Evolutionary conservation across 768 basidiomycete species (phyloP), one percentile per base, ranked within the genome.

Genomic region (Postia placenta): DNA sequence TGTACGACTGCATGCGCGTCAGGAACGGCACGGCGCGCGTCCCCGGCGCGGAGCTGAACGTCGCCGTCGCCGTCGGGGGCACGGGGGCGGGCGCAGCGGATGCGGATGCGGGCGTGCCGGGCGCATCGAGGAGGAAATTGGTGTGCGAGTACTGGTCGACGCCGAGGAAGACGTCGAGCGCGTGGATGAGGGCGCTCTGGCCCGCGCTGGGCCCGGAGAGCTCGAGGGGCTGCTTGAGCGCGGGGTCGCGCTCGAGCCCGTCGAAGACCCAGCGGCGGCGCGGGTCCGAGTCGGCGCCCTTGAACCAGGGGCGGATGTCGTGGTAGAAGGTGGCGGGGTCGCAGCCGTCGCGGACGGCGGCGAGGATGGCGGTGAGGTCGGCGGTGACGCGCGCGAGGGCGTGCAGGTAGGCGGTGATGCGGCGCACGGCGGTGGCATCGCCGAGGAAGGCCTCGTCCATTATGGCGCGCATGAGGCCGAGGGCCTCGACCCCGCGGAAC

Each of bases 371-470:
- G 7, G 72, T 71, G 17, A 96, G 71, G 5, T 80, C 78, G 39
- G 80, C 72, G 50, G 94, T 84, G 55, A 89, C 78, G 3, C 41
- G 55, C 0, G 80, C 75, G 43, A 96, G 74, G n/a, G 71, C 67
- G 37, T 61, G 61, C 27, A 97, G 78, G 65, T 86, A 92, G 9
- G 65, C 60, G 5, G 77, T 71, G 61, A 82, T 74, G 17, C 80
- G 70, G 9, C 62, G 60, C 9, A 75, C 49, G 15, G 80, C 72
- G 23, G 75, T 65, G 11, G 62, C 54, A 61, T 83, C 81, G 23
- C 71, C 72, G 39, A 94, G 79, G 73, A 92, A 94, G 24, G 83
- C 74, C 64, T 95, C 93, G 69, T 95, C 91, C 76, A 94, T 83
- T 1, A 81, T 87, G 2, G 75, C 68, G 2, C 86, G 80, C 88